Evolutionary conservation across 345 rosid species (phyloP).

Genomic region (Populus davidiana): DNA sequence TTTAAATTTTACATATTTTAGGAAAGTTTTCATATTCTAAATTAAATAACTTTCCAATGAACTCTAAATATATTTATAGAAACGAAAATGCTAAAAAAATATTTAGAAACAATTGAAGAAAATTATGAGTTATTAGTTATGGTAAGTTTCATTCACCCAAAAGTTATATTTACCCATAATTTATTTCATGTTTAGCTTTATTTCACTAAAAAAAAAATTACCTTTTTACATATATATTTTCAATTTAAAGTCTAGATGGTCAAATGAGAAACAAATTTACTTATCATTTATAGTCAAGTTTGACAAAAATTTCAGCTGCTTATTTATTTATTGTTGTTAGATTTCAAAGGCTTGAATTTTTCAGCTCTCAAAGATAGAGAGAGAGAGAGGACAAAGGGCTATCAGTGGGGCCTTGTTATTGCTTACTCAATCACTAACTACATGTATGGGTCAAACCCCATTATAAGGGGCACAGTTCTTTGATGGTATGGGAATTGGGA

Average conservation of each 20-base stretch:
- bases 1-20: not conserved
- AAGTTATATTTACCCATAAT: too few species aligned
- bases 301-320: not conserved
- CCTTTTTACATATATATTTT: too few species aligned
- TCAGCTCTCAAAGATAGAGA: not conserved
- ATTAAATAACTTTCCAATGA: not conserved
- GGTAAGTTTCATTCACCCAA: too few species aligned
- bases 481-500: not conserved
- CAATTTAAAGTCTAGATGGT: too few species aligned
- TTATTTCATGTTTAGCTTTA: too few species aligned
- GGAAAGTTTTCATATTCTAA: not conserved
- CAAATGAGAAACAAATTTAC: not conserved
- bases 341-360: not conserved
- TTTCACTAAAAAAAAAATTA: too few species aligned
- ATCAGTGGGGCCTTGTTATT: not conserved
- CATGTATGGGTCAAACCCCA: constrained; percentile 8
- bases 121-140: too few species aligned
- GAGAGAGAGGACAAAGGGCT: not conserved
- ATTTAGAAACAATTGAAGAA: too few species aligned
- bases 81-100: too few species aligned
- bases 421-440: not conserved
- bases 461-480: not conserved
- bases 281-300: not conserved
- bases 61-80: too few species aligned
- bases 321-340: not conserved